Conservation (phyloP, 2,329 filamentous ascomycete species). For the Alternaria sp. region DNA sequence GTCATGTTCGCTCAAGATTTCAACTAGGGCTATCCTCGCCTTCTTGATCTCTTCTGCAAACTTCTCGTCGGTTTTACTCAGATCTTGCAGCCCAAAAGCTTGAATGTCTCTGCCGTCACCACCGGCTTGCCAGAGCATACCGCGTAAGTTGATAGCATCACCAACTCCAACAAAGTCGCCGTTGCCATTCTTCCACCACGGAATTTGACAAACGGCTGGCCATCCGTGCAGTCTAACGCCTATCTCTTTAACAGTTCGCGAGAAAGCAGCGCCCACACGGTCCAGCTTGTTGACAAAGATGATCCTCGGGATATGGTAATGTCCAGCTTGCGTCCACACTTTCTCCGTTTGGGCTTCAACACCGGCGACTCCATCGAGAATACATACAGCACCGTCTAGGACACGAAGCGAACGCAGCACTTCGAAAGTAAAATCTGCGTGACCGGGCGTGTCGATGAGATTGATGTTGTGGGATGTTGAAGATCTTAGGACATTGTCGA, state of each 20-base stretch:
- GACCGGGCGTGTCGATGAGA: constrained; percentile 89
- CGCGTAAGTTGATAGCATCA: constrained; percentile 78
- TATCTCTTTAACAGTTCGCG: constrained; percentile 83
- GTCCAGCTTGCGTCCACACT: constrained; percentile 89
- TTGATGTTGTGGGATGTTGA: constrained; percentile 59
- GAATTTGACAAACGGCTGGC: constrained; percentile 92
- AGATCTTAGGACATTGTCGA: constrained; percentile 53
- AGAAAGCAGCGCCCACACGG: constrained; percentile 81
- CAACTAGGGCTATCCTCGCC: constrained; percentile 79
- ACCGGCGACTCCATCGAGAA: constrained; percentile 88
- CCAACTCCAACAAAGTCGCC: constrained; percentile 82
- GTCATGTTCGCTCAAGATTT: constrained; percentile 86
- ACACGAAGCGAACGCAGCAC: constrained; percentile 89
- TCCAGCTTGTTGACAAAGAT: constrained; percentile 87
- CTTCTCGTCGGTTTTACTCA: constrained; percentile 56
- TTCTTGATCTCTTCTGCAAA: constrained; percentile 72
- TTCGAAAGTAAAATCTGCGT: constrained; percentile 97
- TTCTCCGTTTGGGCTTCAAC: constrained; percentile 98
- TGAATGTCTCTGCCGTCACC: constrained; percentile 69
- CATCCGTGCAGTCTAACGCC: constrained; percentile 79
- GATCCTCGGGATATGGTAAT: constrained; percentile 82
- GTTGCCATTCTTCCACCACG: constrained; percentile 81
- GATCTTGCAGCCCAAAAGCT: constrained; percentile 61
- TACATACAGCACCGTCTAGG: constrained; percentile 88
- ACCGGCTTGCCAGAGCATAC: constrained; percentile 73